These are phyloP conservation scores for Funneliformis mosseae DNA, from an alignment of 192 early-diverging fungal genomes.

Conservation along the genomic window DNA sequence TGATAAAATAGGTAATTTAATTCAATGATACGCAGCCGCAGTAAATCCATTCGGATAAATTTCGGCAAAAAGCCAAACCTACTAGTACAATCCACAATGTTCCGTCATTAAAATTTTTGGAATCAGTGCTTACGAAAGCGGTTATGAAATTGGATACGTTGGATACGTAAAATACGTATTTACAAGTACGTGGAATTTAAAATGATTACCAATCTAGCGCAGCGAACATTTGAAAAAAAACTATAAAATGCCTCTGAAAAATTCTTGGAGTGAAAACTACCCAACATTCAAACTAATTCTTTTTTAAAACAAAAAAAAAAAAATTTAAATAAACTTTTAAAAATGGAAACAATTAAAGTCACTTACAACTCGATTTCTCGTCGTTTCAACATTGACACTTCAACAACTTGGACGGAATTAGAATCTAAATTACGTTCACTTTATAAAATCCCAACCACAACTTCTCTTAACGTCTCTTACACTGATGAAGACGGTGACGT, in stretches of 20 bases:
- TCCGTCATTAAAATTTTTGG: background rate
- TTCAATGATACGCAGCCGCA: too few species aligned
- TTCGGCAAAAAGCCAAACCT: background rate
- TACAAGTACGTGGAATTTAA: background rate
- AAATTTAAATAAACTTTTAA: background rate
- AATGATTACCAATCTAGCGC: too few species aligned
- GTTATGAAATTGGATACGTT: background rate
- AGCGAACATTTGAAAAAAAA: background rate
- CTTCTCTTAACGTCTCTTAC: background rate
- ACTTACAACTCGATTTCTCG: constrained; percentile 4
- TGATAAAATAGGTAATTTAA: too few species aligned
- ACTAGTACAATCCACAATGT: background rate
- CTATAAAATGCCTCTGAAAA: background rate
- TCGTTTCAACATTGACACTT: background rate
- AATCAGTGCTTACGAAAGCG: too few species aligned
- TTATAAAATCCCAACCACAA: constrained; percentile 1
- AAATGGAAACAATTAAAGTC: constrained; percentile 24
- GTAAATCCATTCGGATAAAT: background rate
- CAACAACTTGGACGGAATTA: background rate
- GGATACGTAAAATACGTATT: background rate
- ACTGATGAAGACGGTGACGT: constrained; percentile 27
- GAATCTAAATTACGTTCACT: background rate
- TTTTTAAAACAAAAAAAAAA: background rate
- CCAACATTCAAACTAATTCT: background rate
- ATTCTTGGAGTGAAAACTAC: background rate